Evolutionary conservation across 2,329 filamentous ascomycete species (phyloP).

Genomic region (Calonectria fujianensis): DNA sequence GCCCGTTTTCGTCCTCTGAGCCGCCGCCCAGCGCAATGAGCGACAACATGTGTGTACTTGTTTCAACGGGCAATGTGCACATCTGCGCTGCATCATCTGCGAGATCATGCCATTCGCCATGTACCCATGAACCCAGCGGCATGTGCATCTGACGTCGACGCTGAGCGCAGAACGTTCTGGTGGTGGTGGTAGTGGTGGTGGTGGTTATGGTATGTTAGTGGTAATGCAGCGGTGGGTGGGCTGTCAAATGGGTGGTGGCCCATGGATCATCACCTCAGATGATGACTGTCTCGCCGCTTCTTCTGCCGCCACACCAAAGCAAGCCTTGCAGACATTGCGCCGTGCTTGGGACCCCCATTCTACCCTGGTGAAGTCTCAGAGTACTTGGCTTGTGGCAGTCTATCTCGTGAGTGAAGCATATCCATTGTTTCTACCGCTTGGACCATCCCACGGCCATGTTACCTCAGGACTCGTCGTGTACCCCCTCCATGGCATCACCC

Average conservation of each 20-base stretch:
- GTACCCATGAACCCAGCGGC: slow-evolving; percentile 26
- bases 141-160: slow-evolving; percentile 36
- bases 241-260: slow-evolving; percentile 45
- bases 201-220: slow-evolving; percentile 37
- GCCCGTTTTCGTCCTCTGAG: neutral
- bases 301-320: slow-evolving; percentile 27
- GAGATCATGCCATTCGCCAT: slow-evolving; percentile 32
- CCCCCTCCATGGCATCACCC: slow-evolving; percentile 9
- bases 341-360: slow-evolving; percentile 12
- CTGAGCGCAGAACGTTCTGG: slow-evolving; percentile 34
- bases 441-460: slow-evolving; percentile 20
- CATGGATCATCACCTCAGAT: slow-evolving; percentile 46
- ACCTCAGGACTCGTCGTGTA: slow-evolving; percentile 17
- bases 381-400: slow-evolving; percentile 23
- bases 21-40: slow-evolving; percentile 4
- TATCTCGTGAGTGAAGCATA: slow-evolving; percentile 15
- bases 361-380: slow-evolving; percentile 27
- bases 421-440: slow-evolving; percentile 1
- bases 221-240: slow-evolving; percentile 43
- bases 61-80: slow-evolving; percentile 5
- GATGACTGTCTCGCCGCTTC: slow-evolving; percentile 40
- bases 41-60: neutral
- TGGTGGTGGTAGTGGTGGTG: slow-evolving; percentile 39
- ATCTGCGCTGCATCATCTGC: slow-evolving; percentile 15
- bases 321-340: slow-evolving; percentile 18